Percentiles rank a stretch among this genome's conserved stretches.
These are phyloP conservation scores for Metschnikowia lochheadii DNA, from an alignment of 805 yeast species.

Conservation along the genomic window DNA sequence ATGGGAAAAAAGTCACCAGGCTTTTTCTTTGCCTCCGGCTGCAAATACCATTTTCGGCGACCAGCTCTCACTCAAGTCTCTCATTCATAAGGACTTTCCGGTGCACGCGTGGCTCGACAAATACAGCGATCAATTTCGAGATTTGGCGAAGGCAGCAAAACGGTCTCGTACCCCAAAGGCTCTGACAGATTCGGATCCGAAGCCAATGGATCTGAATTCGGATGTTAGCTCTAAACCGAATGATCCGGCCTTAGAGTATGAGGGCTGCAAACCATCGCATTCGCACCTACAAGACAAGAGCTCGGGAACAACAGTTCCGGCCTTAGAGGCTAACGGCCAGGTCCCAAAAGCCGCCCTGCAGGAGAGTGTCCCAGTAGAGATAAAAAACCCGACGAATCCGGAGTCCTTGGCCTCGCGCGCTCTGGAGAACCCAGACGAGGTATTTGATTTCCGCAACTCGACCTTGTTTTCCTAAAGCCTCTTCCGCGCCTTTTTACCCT, in stretches of 20 bases:
- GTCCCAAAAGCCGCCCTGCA: neutral
- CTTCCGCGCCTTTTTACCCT: slow-evolving; percentile 11
- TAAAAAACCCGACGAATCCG: neutral
- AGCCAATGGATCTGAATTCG: no score
- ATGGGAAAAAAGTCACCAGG: slow-evolving; percentile 58
- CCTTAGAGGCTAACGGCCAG: neutral
- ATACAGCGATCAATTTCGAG: slow-evolving; percentile 38
- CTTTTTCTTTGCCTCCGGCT: slow-evolving; percentile 16
- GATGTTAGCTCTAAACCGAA: no score
- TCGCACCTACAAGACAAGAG: no score
- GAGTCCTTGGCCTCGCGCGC: neutral
- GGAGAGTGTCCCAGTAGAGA: neutral
- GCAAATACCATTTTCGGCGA: slow-evolving; percentile 20
- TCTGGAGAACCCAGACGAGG: neutral
- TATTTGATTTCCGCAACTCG: slow-evolving; percentile 10
- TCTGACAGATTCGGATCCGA: neutral
- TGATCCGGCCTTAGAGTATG: neutral
- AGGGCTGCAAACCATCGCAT: no score
- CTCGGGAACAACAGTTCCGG: neutral
- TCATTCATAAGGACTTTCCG: slow-evolving; percentile 46
- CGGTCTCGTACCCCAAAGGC: slow-evolving; percentile 6
- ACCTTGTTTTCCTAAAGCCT: slow-evolving; percentile 8
- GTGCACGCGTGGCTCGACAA: slow-evolving; percentile 40
- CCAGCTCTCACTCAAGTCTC: slow-evolving; percentile 23
- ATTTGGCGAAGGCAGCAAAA: slow-evolving; percentile 35